Percentiles rank a stretch among this genome's conserved stretches.
phyloP scores from a whole-genome alignment of 2,329 filamentous ascomycete genomes.

The Beauveria medogensis region DNA sequence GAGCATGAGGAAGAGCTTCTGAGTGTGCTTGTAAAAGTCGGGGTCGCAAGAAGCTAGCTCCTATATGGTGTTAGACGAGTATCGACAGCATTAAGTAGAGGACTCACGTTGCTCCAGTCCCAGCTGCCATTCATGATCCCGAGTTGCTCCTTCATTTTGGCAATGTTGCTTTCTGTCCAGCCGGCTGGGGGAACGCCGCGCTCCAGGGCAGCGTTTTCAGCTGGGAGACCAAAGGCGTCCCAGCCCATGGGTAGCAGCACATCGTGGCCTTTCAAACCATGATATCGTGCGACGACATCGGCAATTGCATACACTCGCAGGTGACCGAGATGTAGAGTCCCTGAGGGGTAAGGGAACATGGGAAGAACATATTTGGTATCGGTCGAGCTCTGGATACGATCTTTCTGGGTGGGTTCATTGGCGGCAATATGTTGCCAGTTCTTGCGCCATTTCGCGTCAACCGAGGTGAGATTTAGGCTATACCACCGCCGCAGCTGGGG shows the following conservation, averaged over 20 bases:
- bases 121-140: slow-evolving; percentile 71
- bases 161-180: slow-evolving; percentile 78
- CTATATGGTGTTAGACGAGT: slow-evolving; percentile 31
- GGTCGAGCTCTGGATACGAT: slow-evolving; percentile 6
- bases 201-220: slow-evolving; percentile 86
- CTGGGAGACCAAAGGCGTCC: slow-evolving; percentile 86
- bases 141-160: slow-evolving; percentile 77
- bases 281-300: slow-evolving; percentile 73
- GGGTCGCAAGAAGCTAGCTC: slow-evolving; percentile 80
- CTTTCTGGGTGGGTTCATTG: slow-evolving; percentile 14
- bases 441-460: slow-evolving; percentile 23
- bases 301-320: slow-evolving; percentile 85
- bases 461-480: slow-evolving; percentile 37
- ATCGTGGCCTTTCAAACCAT: slow-evolving; percentile 62
- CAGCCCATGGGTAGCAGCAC: slow-evolving; percentile 89
- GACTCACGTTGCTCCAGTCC: slow-evolving; percentile 71
- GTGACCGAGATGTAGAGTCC: slow-evolving; percentile 78
- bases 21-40: slow-evolving; percentile 82
- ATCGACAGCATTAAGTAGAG: slow-evolving; percentile 10
- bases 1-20: slow-evolving; percentile 74
- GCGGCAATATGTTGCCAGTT: slow-evolving; percentile 14
- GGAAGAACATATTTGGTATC: slow-evolving; percentile 63
- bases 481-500: slow-evolving; percentile 23
- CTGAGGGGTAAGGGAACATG: slow-evolving; percentile 93
- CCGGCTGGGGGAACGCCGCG: slow-evolving; percentile 65